Percentiles rank a stretch among this genome's conserved stretches.
These are phyloP conservation scores for Thelonectria rubi DNA, from an alignment of 2,329 filamentous ascomycete genomes.

Conservation along the genomic window DNA sequence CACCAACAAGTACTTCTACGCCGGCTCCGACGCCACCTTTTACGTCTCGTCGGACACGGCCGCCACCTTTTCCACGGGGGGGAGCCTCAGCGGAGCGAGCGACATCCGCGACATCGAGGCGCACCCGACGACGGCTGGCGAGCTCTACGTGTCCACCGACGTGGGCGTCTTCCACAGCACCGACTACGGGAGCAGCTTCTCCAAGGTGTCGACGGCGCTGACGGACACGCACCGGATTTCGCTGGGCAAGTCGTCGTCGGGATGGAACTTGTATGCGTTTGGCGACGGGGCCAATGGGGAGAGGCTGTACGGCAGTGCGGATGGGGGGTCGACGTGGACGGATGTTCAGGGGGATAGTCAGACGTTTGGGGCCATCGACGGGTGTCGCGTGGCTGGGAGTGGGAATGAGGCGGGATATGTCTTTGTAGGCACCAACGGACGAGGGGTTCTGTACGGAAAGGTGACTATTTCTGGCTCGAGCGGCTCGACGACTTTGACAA, in stretches of 20 bases:
- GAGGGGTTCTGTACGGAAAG: slow-evolving; percentile 52
- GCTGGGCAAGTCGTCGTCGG: slow-evolving; percentile 50
- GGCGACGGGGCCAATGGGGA: slow-evolving; percentile 54
- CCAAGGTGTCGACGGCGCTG: slow-evolving; percentile 47
- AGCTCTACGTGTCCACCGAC: slow-evolving; percentile 67
- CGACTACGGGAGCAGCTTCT: slow-evolving; percentile 60
- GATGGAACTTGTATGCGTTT: slow-evolving; percentile 60
- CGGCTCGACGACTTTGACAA: background rate
- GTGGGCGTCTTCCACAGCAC: slow-evolving; percentile 63
- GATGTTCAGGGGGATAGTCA: slow-evolving; percentile 56
- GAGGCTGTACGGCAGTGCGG: slow-evolving; percentile 56
- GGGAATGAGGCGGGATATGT: slow-evolving; percentile 56
- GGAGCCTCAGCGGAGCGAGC: slow-evolving; percentile 51
- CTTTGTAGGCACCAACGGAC: slow-evolving; percentile 61
- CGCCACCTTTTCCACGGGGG: slow-evolving; percentile 53
- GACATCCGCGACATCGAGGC: slow-evolving; percentile 64
- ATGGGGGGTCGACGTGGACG: slow-evolving; percentile 54
- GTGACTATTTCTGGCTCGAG: slow-evolving; percentile 14
- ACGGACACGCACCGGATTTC: slow-evolving; percentile 54
- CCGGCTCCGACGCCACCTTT: slow-evolving; percentile 54
- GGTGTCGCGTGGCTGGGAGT: slow-evolving; percentile 53
- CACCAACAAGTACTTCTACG: slow-evolving; percentile 63
- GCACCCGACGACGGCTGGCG: slow-evolving; percentile 66
- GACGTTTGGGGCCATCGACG: slow-evolving; percentile 54
- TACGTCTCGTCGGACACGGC: slow-evolving; percentile 62